These are phyloP conservation scores for Tubosaeta brunneosetosa DNA, from an alignment of 768 basidiomycete species.

Conservation along the genomic window DNA sequence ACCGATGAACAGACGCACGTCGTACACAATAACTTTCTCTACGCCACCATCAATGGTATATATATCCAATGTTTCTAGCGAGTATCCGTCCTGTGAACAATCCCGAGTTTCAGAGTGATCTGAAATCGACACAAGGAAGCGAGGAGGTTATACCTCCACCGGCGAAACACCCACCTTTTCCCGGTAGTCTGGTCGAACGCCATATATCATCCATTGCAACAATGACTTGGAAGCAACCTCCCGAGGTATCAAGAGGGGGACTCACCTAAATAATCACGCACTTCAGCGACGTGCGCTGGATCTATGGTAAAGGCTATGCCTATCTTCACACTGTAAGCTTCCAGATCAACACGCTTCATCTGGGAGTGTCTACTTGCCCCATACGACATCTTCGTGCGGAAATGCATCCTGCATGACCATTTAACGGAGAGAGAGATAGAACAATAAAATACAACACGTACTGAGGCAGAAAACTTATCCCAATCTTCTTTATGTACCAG, in stretches of 20 bases:
- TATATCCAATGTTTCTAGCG: conserved; percentile 72
- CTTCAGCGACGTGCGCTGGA: conserved; percentile 65
- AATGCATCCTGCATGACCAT: conserved; percentile 25
- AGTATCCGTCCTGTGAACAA: conserved; percentile 75
- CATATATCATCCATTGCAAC: not conserved
- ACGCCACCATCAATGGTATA: conserved; percentile 49
- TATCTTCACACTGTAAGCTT: conserved; percentile 21
- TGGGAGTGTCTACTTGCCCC: conserved; percentile 50
- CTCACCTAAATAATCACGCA: conserved; percentile 78
- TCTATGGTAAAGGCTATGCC: conserved; percentile 89
- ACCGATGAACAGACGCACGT: conserved; percentile 31
- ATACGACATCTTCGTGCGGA: conserved; percentile 37
- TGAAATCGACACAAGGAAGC: not conserved
- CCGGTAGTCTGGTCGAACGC: conserved; percentile 56
- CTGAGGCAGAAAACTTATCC: conserved; percentile 67
- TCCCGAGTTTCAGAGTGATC: not conserved
- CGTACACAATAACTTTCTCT: conserved; percentile 53
- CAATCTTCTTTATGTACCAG: conserved; percentile 86
- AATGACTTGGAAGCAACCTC: not conserved
- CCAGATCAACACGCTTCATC: not conserved
- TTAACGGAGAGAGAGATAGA: not conserved
- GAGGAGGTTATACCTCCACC: not conserved
- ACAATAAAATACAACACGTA: conserved; percentile 29
- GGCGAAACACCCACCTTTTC: conserved; percentile 57
- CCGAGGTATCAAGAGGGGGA: not conserved